Evolutionary conservation across 164 flowering plant genomes (phyloP).

Genomic region (Dillenia turbinata): DNA sequence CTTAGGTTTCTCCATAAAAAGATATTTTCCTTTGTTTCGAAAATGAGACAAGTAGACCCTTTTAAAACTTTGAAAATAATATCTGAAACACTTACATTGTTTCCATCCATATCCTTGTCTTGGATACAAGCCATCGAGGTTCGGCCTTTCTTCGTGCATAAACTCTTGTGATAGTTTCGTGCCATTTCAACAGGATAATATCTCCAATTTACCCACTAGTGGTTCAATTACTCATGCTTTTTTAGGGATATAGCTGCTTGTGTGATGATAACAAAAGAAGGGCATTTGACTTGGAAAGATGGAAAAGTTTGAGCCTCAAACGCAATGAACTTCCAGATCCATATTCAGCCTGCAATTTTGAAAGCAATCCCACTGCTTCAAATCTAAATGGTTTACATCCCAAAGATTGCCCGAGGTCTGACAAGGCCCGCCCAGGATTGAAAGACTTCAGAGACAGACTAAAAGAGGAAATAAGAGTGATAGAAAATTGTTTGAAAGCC

Average conservation of each 20-base stretch:
- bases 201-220: neutral
- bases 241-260: conserved; percentile 71
- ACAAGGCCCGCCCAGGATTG: conserved; percentile 16
- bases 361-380: conserved; percentile 2
- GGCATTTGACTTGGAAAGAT: conserved; percentile 49
- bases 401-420: conserved; percentile 9
- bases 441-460: conserved; percentile 45
- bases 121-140: no score
- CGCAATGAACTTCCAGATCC: conserved; percentile 36
- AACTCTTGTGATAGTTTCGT: neutral
- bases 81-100: no score
- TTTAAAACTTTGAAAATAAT: no score
- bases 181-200: neutral
- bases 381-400: conserved; percentile 7
- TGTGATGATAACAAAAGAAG: conserved; percentile 47
- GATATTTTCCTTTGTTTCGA: no score
- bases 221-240: neutral
- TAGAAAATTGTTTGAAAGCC: conserved; percentile 42
- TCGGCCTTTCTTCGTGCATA: no score
- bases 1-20: no score
- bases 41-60: no score
- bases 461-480: conserved; percentile 53
- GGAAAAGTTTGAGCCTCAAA: conserved; percentile 35
- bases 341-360: neutral
- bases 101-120: no score